These are phyloP conservation scores for Saksenaea vasiformis DNA, from an alignment of 371 early-diverging fungal genomes.

Conservation along the genomic window DNA sequence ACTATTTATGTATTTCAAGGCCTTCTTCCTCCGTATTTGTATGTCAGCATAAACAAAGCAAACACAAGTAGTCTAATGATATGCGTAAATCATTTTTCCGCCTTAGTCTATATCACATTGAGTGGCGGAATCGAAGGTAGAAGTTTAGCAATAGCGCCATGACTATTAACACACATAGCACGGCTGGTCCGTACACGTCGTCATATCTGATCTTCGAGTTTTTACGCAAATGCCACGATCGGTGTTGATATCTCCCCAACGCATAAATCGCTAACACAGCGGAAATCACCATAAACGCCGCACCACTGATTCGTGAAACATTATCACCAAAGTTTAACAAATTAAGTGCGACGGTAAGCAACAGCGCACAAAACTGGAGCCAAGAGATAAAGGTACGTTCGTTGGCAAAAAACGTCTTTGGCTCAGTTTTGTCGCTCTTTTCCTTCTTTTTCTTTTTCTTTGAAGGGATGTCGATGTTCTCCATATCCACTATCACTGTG, in stretches of 20 bases:
- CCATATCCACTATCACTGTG: slow-evolving; percentile 10
- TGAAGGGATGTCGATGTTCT: slow-evolving; percentile 8
- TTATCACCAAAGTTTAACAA: slow-evolving; percentile 82
- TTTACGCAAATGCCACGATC: slow-evolving; percentile 62
- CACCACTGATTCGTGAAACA: slow-evolving; percentile 64
- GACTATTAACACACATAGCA: slow-evolving; percentile 85
- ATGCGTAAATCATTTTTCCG: not conserved
- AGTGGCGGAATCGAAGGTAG: slow-evolving; percentile 21
- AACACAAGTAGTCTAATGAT: not conserved
- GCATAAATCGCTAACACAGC: slow-evolving; percentile 61
- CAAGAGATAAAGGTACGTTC: slow-evolving; percentile 97
- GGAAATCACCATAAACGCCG: slow-evolving; percentile 74
- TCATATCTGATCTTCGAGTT: slow-evolving; percentile 52
- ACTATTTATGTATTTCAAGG: not conserved
- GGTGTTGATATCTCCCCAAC: slow-evolving; percentile 88
- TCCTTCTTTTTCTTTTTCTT: slow-evolving; percentile 13
- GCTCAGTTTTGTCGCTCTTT: slow-evolving; percentile 81
- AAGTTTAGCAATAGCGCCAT: slow-evolving; percentile 45
- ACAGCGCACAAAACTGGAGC: slow-evolving; percentile 73
- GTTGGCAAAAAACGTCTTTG: slow-evolving; percentile 99
- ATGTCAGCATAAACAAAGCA: not conserved
- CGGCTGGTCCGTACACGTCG: slow-evolving; percentile 76
- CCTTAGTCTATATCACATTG: too few species aligned
- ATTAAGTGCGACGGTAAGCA: slow-evolving; percentile 74
- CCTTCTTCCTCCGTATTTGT: not conserved